Base-by-base conservation (phyloP, 768 basidiomycete genomes). In the Lactifluus hygrophoroides region DNA sequence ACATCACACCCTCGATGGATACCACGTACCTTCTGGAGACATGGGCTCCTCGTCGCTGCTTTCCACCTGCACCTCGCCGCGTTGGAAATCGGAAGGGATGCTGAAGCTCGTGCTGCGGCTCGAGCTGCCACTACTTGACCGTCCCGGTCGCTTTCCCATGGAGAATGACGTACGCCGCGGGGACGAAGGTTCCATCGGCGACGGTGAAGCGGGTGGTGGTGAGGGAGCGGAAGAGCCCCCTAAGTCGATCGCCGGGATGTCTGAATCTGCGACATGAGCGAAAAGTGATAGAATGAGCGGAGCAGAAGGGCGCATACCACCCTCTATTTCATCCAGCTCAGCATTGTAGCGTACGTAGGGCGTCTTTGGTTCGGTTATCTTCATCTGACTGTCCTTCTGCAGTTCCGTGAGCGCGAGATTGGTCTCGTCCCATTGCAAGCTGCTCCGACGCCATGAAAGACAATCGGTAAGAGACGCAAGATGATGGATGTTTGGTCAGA, bases 341-440 rank as follows among this genome's bases (percentile, higher is more conserved):
- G 90, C 80, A 66, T 93, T 88, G 71, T 93, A 94, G 64, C 91
- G 78, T 54, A 97, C 94, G 72, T 89, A 97, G 2, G 94, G 94
- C 10, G 94, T 97, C 80, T 97, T 97, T 53, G 94, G 94, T 68
- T 97, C 94, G 2, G 90, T 93, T 68, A 97, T 97, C 82, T 96
- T 97, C 94, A 96, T 97, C 68, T 93, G 75, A 63, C 90, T 94
- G 67, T 95, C 93, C 72, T 95, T 95, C 77, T 88, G 84, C 64
- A 92, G 85, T 72, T 97, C 94, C 1, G 94, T 96, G 67, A 90
- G 71, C 25, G 90, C 90, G 35, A 97, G 78, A 69, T 96, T 97
- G 69, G 84, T 90, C 67, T 97, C 94, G 68, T 97, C 94, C 94
- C 94, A 97, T 68, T 90, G 89, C 67, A 96, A 68, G 66, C 85